A percentile compares a stretch with the other conserved stretches of the same genome.
These are phyloP conservation scores for Elsinoe perseae DNA, from an alignment of 2,329 filamentous ascomycete species.

Conservation along the genomic window DNA sequence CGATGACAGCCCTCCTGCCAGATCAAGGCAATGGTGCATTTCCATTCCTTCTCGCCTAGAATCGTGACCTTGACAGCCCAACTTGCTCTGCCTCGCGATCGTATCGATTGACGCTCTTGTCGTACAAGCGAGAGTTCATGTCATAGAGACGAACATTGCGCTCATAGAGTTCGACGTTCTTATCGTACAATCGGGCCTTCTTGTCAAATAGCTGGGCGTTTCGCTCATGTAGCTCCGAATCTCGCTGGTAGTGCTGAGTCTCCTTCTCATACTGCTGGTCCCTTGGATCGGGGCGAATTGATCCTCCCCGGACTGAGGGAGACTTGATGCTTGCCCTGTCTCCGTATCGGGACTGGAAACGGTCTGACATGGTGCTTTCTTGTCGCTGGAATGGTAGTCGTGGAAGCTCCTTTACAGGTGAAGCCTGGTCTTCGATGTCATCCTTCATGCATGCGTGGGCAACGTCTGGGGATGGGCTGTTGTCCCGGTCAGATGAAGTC, in stretches of 20 bases:
- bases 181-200: slow-evolving; percentile 4
- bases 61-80: slow-evolving; percentile 4
- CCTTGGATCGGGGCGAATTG: neutral
- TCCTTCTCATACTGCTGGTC: slow-evolving; percentile 7
- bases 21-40: neutral
- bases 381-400: neutral
- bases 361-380: neutral
- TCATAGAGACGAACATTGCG: slow-evolving; percentile 5
- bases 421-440: neutral
- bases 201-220: slow-evolving; percentile 10
- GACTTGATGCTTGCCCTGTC: slow-evolving; percentile 6
- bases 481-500: neutral
- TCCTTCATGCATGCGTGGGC: slow-evolving; percentile 6
- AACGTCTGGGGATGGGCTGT: neutral
- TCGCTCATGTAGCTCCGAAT: slow-evolving; percentile 3
- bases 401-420: neutral
- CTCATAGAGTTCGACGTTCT: slow-evolving; percentile 11
- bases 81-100: slow-evolving; percentile 5
- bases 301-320: neutral
- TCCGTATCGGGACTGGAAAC: neutral
- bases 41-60: neutral
- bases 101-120: slow-evolving; percentile 5
- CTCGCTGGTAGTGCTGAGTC: neutral
- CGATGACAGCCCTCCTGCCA: neutral
- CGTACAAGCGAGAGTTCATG: slow-evolving; percentile 6